Evolutionary conservation across 179 eudicot genomes (phyloP).

Genomic region (Amaranthus tricolor): DNA sequence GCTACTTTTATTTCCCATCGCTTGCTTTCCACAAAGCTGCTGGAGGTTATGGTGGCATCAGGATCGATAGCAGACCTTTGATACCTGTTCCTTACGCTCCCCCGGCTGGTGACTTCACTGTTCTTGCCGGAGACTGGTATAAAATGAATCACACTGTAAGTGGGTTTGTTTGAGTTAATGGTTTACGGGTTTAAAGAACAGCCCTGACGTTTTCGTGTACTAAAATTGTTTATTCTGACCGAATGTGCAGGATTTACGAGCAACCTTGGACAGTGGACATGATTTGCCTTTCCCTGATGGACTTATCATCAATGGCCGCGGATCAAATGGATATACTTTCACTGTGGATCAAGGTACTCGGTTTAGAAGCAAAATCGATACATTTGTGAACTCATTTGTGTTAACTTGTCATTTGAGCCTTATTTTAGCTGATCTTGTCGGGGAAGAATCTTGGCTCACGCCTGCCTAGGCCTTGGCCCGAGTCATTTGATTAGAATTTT

Average conservation of each 20-base stretch:
- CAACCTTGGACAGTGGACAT: constrained; percentile 30
- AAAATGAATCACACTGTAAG: constrained; percentile 39
- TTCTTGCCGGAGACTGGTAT: constrained; percentile 44
- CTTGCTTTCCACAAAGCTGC: constrained; percentile 47
- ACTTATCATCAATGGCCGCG: constrained; percentile 38
- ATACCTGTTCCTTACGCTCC: constrained; percentile 42
- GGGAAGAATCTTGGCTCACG: too few relatives aligned
- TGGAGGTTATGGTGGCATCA: constrained; percentile 44
- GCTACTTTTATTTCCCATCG: constrained; percentile 42
- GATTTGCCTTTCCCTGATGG: constrained; percentile 41
- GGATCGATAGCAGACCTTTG: constrained; percentile 34
- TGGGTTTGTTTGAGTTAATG: neutral
- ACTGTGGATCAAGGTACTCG: constrained; percentile 42
- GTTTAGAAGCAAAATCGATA: neutral
- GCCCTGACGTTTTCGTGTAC: neutral
- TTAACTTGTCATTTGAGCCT: too few relatives aligned
- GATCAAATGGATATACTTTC: constrained; percentile 33
- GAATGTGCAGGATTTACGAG: constrained; percentile 31
- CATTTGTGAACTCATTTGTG: too few relatives aligned
- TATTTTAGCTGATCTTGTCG: too few relatives aligned
- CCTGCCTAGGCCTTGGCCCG: too few relatives aligned
- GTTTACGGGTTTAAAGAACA: neutral
- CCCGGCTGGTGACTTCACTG: constrained; percentile 40
- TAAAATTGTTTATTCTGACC: neutral
- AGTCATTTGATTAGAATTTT: too few relatives aligned